These are phyloP conservation scores for Aspergillus cavernicola DNA, from an alignment of 495 filamentous ascomycete genomes.

Conservation along the genomic window DNA sequence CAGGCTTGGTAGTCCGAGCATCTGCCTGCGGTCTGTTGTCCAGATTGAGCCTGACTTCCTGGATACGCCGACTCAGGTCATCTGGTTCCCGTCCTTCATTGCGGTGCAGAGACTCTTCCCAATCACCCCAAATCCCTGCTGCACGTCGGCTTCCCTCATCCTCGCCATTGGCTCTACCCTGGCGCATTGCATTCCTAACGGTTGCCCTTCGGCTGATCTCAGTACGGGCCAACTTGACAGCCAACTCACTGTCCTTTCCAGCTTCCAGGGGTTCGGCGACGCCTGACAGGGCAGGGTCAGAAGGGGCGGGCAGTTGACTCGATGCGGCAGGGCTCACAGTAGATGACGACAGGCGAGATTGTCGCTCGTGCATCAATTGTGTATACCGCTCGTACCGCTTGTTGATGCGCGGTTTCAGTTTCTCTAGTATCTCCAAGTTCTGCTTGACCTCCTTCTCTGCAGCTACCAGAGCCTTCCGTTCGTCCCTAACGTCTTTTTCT, in stretches of 20 bases:
- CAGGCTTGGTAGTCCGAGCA: constrained; percentile 9
- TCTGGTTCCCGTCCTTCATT: constrained; percentile 23
- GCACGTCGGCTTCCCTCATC: constrained; percentile 55
- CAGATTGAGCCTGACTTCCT: constrained; percentile 38
- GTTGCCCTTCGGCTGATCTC: constrained; percentile 69
- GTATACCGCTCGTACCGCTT: constrained; percentile 60
- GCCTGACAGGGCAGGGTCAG: constrained; percentile 38
- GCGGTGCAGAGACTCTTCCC: constrained; percentile 41
- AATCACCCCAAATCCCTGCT: constrained; percentile 62
- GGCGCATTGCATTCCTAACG: constrained; percentile 50
- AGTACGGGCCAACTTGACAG: constrained; percentile 69
- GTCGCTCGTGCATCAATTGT: constrained; percentile 48
- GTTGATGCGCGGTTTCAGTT: constrained; percentile 63
- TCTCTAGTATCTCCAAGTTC: constrained; percentile 58
- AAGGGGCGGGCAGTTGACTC: constrained; percentile 19
- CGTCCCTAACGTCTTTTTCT: constrained; percentile 46
- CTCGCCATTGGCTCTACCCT: constrained; percentile 50
- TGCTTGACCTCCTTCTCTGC: constrained; percentile 52
- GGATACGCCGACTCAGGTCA: constrained; percentile 47
- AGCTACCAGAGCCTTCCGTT: constrained; percentile 42
- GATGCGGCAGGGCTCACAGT: constrained; percentile 9
- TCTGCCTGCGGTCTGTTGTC: constrained; percentile 21
- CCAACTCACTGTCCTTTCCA: constrained; percentile 67
- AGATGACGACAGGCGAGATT: constrained; percentile 30
- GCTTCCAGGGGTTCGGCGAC: constrained; percentile 59